Conservation (phyloP, 1,139 yeast genomes). For the Scheffersomyces illinoinensis region DNA sequence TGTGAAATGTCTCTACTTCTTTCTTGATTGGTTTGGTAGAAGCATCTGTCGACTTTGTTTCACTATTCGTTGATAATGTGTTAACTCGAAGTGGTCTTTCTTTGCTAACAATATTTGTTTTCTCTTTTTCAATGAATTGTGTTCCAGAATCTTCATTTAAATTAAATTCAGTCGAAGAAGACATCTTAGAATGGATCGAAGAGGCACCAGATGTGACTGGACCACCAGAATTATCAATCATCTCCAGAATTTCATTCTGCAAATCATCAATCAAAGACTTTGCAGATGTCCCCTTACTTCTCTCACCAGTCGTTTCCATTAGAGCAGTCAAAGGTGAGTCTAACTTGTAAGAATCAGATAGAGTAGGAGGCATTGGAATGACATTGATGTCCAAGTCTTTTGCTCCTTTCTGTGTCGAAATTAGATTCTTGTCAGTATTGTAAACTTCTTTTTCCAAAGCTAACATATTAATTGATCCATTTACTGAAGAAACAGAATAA, state of each 20-base stretch:
- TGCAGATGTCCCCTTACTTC: background rate
- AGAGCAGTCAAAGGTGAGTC: background rate
- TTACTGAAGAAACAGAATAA: background rate
- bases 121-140: background rate
- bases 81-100: background rate
- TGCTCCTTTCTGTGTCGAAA: background rate
- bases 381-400: background rate
- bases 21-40: background rate
- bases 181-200: background rate
- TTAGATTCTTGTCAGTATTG: background rate
- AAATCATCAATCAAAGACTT: background rate
- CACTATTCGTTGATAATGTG: background rate
- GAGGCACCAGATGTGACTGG: background rate
- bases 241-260: background rate
- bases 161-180: background rate
- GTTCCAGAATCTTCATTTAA: background rate
- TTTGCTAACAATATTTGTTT: background rate
- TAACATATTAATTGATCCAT: background rate
- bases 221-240: background rate
- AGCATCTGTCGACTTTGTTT: background rate
- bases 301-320: background rate
- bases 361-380: background rate
- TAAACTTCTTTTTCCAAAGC: background rate
- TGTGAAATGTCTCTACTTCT: background rate
- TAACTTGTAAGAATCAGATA: background rate